Base-by-base conservation (phyloP, 2,329 filamentous ascomycete genomes). In the Elsinoe australis region DNA sequence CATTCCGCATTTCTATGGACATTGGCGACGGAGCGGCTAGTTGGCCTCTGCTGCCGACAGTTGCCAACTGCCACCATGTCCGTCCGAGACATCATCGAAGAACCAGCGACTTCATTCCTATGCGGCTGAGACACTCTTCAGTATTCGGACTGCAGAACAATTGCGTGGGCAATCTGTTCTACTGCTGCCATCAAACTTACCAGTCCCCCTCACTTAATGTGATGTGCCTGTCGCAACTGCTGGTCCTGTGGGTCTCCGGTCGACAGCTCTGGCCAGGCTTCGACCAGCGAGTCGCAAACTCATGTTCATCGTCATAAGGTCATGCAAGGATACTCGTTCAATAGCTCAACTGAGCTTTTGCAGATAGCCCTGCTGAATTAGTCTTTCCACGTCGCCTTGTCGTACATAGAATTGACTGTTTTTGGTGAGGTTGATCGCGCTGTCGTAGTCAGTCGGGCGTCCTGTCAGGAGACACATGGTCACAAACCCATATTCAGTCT, bases 371-470 rank as follows among this genome's bases (percentile, higher is more conserved):
- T 96, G 90, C 12, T 87, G 79, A 60, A 98, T 95, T 58, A 98
- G 67, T 44, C 89, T 79, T 67, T 98, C 92, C 5, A 98, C 92
- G 67, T 98, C 92, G 18, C 87, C 90, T 61, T 95, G 87, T 38
- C 90, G 80, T 31, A 98, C 92, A 61, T 94, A 96, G 62, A 98
- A 94, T 63, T 98, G 92, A 61, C 89, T 95, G 67, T 98, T 96
- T 68, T 94, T 96, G 29, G 88, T 95, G 70, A 98, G 75, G 52
- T 85, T 96, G 59, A 98, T 95, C 9, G 89, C 86, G 12, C 88
- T 95, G 57, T 26, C 14, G 17, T 5, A 17, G 17, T n/a, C 9
- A 18, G 48, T 58, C 33, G 58, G n/a, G 8, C 19, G 36, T 41
- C 36, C 19, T 18, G 14, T 17, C 41, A 12, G 19, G 3, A 47